Base-by-base conservation (phyloP, 2,329 filamentous ascomycete species). In the Exophiala dermatitidis region DNA sequence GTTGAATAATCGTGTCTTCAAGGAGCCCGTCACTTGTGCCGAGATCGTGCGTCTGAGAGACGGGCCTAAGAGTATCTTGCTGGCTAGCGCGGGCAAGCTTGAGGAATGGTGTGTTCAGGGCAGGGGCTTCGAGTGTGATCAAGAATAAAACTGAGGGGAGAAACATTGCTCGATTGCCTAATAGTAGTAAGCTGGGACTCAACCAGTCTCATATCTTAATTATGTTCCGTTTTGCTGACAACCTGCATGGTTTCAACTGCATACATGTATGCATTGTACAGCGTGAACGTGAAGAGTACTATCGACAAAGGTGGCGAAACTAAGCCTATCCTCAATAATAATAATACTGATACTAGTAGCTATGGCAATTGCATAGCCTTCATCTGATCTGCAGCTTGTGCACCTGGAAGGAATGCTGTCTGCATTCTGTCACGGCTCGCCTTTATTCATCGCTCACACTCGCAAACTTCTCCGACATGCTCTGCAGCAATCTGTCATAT, bases 391-490 rank as follows among this genome's bases (percentile, higher is more conserved):
- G 19, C 19, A 19, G 19, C 19, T 19, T 19, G 19, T 19, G 19
- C 2, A 19, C 19, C 19, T 19, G 2, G 19, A 19, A 2, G 1
- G 19, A 19, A 19, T 2, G 19, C 19, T 2, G 1, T 19, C 19
- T 19, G 19, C 19, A 19, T 19, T 19, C 19, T 2, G 19, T 19
- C 2, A 19, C 19, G 19, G 19, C 19, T 19, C 19, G n/a, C n/a
- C n/a, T n/a, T n/a, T 90, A 98, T 80, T 97, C 91, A 72, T 98
- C 93, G 69, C 88, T 82, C 56, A 98, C 91, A 37, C 90, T 85
- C 46, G 93, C 93, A 74, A 98, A 98, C 77, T 95, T 95, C 76
- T 98, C 93, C 64, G 86, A 84, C 90, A 98, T 91, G 65, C 83
- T 79, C 74, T 95, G 88, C 65, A 93, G 80, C 64, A 97, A 83